These are phyloP conservation scores for Pilatotrama ljubarskyi DNA, from an alignment of 768 basidiomycete species.

Conservation along the genomic window DNA sequence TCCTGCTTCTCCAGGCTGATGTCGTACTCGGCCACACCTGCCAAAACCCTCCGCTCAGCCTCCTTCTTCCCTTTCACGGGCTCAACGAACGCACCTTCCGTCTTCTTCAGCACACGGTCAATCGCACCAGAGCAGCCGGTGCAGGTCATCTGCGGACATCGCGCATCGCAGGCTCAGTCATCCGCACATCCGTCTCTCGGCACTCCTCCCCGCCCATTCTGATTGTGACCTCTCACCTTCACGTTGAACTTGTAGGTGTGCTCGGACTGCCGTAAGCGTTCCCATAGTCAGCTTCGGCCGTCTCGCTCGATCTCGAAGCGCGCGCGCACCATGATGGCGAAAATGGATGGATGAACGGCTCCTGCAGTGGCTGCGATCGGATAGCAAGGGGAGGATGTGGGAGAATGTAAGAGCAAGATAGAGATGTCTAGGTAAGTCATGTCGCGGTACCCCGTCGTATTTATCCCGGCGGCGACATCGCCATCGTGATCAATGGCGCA, in stretches of 20 bases:
- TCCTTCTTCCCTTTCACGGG: not conserved
- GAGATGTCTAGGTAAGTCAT: not conserved
- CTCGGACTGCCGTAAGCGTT: conserved; percentile 26
- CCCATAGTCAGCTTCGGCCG: not conserved
- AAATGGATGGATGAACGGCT: not conserved
- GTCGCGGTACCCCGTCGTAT: conserved; percentile 1
- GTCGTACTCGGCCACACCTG: conserved; percentile 57
- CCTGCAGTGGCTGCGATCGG: not conserved
- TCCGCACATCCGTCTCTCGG: not conserved
- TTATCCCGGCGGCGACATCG: conserved; percentile 9
- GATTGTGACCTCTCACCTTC: conserved; percentile 50
- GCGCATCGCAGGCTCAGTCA: conserved; percentile 2
- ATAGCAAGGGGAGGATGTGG: not conserved
- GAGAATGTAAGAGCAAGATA: not conserved
- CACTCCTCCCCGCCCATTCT: not conserved
- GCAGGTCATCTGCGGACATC: conserved; percentile 72
- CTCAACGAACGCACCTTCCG: conserved; percentile 37
- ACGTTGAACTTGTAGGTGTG: conserved; percentile 78
- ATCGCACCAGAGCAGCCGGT: conserved; percentile 84
- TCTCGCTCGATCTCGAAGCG: not conserved
- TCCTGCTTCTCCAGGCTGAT: conserved; percentile 70
- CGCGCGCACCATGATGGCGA: conserved; percentile 20
- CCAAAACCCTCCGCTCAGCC: not conserved
- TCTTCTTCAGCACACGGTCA: conserved; percentile 69
- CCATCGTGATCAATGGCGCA: conserved; percentile 20